These are phyloP conservation scores for Chloris gayana DNA, from an alignment of 176 grass and related monocot species.

Conservation along the genomic window DNA sequence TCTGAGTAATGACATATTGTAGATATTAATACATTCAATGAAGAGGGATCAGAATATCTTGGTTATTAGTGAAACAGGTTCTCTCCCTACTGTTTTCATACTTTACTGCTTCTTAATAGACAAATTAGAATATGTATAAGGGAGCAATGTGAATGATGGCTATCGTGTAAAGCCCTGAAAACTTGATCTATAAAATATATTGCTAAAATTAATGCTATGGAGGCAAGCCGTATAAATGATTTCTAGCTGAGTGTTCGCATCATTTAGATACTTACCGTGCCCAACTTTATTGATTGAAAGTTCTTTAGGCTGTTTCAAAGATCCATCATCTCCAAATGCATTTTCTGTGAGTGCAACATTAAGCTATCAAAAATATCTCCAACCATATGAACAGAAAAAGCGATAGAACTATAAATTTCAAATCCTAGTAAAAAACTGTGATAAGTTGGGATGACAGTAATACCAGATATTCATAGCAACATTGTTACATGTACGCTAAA, in stretches of 20 bases:
- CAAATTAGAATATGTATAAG: not conserved
- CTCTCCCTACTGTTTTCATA: not conserved
- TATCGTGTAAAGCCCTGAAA: not conserved
- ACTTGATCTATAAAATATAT: not conserved
- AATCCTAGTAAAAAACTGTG: not conserved
- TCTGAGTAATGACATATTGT: no score
- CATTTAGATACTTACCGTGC: conserved; percentile 62
- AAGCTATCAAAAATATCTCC: not conserved
- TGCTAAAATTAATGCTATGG: not conserved
- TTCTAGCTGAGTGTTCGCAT: conserved; percentile 22
- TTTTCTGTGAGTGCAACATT: conserved; percentile 60
- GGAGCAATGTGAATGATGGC: not conserved
- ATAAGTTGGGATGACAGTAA: not conserved
- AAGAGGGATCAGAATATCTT: not conserved
- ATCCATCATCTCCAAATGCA: conserved; percentile 86
- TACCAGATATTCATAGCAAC: not conserved
- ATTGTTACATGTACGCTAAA: not conserved
- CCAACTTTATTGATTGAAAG: conserved; percentile 98
- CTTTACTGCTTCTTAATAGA: not conserved
- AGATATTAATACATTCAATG: not conserved
- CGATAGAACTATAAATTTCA: not conserved
- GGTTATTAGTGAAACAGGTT: not conserved
- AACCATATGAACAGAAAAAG: not conserved
- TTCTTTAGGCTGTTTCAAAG: conserved; percentile 85
- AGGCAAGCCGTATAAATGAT: not conserved